These are phyloP conservation scores for Pseudoneurospora amorphoporcata DNA, from an alignment of 495 filamentous ascomycete genomes.

Conservation along the genomic window DNA sequence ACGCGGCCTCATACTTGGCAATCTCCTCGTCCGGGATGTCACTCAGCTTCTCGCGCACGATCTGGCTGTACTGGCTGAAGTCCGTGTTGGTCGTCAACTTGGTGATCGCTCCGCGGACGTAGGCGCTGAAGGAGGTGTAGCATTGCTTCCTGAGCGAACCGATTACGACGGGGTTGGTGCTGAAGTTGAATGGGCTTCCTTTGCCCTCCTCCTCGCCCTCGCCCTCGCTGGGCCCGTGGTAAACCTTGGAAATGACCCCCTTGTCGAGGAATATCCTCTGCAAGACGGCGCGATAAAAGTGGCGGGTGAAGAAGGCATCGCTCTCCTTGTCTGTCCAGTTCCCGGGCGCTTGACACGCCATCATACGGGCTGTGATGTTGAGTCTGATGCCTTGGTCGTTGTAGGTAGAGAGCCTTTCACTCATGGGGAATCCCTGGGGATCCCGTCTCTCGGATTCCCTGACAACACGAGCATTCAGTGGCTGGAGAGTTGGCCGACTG, in stretches of 20 bases:
- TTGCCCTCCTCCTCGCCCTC: constrained; percentile 23
- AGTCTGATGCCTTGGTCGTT: constrained; percentile 56
- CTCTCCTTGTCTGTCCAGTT: constrained; percentile 82
- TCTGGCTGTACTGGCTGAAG: constrained; percentile 38
- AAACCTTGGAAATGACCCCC: constrained; percentile 55
- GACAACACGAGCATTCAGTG: constrained; percentile 37
- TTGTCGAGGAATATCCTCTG: constrained; percentile 83
- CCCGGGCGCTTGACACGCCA: constrained; percentile 88
- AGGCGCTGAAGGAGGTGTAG: constrained; percentile 65
- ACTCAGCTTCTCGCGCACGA: constrained; percentile 50
- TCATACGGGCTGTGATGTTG: constrained; percentile 93
- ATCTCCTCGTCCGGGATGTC: constrained; percentile 65
- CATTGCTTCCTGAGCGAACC: constrained; percentile 73
- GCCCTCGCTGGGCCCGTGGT: constrained; percentile 22
- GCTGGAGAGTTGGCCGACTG: constrained; percentile 52
- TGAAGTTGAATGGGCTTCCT: constrained; percentile 40
- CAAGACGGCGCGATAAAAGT: constrained; percentile 85
- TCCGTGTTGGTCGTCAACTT: constrained; percentile 58
- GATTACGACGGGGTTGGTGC: constrained; percentile 68
- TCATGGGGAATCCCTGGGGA: constrained; percentile 90
- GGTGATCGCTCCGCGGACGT: constrained; percentile 66
- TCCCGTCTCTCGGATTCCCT: constrained; percentile 54
- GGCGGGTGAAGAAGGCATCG: constrained; percentile 80
- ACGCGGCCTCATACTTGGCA: constrained; percentile 52
- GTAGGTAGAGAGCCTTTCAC: constrained; percentile 56